Evolutionary conservation across 495 filamentous ascomycete species (phyloP), one percentile per base, ranked within the genome.

Genomic region (Aspergillus asperescens): DNA sequence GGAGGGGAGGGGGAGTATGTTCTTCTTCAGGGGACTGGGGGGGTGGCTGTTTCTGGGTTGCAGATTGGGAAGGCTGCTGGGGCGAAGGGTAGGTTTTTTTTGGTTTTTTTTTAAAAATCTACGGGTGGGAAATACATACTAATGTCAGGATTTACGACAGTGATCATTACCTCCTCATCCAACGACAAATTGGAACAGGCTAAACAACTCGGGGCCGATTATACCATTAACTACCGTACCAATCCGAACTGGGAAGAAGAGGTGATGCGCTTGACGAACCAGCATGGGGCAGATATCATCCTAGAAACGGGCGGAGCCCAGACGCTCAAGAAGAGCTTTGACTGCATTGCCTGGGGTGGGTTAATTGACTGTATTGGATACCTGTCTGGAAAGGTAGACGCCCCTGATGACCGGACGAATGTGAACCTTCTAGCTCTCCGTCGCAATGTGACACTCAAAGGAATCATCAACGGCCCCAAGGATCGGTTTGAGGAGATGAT

Each of bases 61-160:
- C 85, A 85, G 74, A 92, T 92, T 60, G 88, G 85, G 16, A 91
- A 90, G 67, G 87, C 88, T 6, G 80, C 83, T 5, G 88, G 89
- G 6, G 88, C 87, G 0, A 81, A 71, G 49, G 70, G 77, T 79
- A 47, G 20, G 61, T 60, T 9, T 10, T 24, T 22, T 23, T 9
- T 23, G 15, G 0, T 16, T 13, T 34, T 16, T 41, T 29, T n/a
- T n/a, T n/a, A n/a, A n/a, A n/a, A n/a, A n/a, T n/a, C n/a, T n/a
- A n/a, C n/a, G n/a, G 23, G 4, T 9, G 25, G 18, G 38, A 4
- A 1, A 19, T n/a, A 31, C 20, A 43, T n/a, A 41, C 41, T 35
- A 12, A 53, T 27, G 22, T 32, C 27, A 45, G 31, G 2, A 1
- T 31, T 31, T 23, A 20, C 9, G 13, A 40, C 49, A 76, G 80